These are phyloP conservation scores for Coemansia aciculifera DNA, from an alignment of 192 early-diverging fungal genomes.

Conservation along the genomic window DNA sequence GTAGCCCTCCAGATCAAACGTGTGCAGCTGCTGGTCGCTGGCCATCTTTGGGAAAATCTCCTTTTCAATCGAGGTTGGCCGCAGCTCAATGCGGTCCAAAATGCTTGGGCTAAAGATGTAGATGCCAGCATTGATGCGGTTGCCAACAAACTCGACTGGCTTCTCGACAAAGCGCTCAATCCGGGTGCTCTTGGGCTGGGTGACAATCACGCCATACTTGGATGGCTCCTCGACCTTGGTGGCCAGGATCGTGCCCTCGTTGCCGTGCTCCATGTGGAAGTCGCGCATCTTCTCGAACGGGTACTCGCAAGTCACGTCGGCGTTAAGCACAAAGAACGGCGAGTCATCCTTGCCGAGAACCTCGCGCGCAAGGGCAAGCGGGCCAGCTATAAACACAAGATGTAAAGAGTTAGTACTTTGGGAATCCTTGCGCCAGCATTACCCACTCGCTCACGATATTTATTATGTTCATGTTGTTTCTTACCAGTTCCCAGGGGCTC, in stretches of 20 bases:
- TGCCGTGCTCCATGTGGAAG: conserved; percentile 90
- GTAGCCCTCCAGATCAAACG: conserved; percentile 92
- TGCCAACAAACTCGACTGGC: conserved; percentile 90
- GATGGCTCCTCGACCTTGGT: conserved; percentile 98
- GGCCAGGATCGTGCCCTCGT: conserved; percentile 95
- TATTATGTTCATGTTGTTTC: conserved; percentile 11
- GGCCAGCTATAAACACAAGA: conserved; percentile 64
- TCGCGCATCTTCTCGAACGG: conserved; percentile 86
- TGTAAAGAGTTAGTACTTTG: not conserved
- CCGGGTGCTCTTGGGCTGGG: conserved; percentile 65
- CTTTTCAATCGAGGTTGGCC: conserved; percentile 97
- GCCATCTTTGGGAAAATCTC: conserved; percentile 97
- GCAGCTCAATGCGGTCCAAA: conserved; percentile 88
- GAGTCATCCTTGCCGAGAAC: conserved; percentile 88
- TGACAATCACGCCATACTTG: conserved; percentile 98
- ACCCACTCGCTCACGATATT: not conserved
- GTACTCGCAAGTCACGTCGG: conserved; percentile 98
- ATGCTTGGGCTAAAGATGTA: conserved; percentile 96
- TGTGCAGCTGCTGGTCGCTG: conserved; percentile 80
- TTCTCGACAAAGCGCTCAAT: conserved; percentile 99
- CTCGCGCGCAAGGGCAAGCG: conserved; percentile 90
- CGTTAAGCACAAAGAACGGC: conserved; percentile 99
- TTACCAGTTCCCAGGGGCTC: conserved; percentile 90
- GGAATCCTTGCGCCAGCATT: not conserved
- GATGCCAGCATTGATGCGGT: conserved; percentile 99